Conservation (phyloP, 2,329 filamentous ascomycete genomes). For the Thermomyces lanuginosus region DNA sequence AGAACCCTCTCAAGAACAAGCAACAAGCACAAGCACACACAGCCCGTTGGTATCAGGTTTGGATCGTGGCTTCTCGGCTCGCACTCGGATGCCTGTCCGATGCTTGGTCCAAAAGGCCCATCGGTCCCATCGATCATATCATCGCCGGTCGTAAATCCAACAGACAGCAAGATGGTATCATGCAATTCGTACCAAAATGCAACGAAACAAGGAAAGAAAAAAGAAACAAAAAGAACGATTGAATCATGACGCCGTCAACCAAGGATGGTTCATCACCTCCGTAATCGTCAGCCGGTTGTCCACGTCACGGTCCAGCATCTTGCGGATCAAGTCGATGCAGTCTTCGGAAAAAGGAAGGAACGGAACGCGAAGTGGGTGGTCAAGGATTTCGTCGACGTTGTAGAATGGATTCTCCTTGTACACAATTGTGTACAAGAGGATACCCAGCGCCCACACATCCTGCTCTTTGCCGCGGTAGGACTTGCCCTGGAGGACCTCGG, state of each 20-base stretch:
- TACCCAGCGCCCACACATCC: constrained; percentile 94
- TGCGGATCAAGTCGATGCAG: constrained; percentile 76
- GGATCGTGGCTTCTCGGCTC: too few relatives aligned
- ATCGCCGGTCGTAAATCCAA: background rate
- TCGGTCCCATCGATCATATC: too few relatives aligned
- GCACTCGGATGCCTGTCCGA: too few relatives aligned
- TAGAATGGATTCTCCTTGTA: constrained; percentile 99
- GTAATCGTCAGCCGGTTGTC: constrained; percentile 68
- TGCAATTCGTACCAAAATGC: background rate
- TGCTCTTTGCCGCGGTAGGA: constrained; percentile 92
- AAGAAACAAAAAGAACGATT: constrained; percentile 3
- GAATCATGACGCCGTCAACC: constrained; percentile 33
- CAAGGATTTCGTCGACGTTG: constrained; percentile 97
- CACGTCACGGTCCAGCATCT: constrained; percentile 87
- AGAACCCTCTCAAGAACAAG: too few relatives aligned
- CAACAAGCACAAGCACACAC: too few relatives aligned
- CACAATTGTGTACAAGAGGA: constrained; percentile 93
- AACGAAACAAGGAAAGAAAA: background rate
- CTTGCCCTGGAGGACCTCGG: constrained; percentile 86
- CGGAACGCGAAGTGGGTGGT: constrained; percentile 81
- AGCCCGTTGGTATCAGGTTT: too few relatives aligned
- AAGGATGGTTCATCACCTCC: constrained; percentile 77
- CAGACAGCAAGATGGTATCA: background rate
- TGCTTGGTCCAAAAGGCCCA: too few relatives aligned
- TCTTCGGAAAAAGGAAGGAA: constrained; percentile 53